Conservation (phyloP, 768 basidiomycete species). For the Collybia sordida region DNA sequence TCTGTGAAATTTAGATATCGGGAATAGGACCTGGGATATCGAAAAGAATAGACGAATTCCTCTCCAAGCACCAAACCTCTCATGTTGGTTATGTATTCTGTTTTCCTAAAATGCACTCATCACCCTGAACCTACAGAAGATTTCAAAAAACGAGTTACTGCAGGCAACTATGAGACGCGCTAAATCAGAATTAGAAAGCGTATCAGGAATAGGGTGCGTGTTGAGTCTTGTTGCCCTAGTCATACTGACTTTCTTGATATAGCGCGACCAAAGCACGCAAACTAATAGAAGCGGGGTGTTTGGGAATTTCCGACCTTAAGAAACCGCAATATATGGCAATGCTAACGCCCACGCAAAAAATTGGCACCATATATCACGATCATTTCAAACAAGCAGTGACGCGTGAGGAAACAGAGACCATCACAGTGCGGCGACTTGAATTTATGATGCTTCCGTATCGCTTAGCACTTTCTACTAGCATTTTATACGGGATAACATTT, state of each 20-base stretch:
- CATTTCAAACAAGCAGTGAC: constrained; percentile 35
- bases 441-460: background rate
- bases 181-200: constrained; percentile 4
- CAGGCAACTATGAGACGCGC: background rate
- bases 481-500: constrained; percentile 47
- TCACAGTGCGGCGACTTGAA: constrained; percentile 36
- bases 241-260: constrained; percentile 5
- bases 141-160: constrained; percentile 1
- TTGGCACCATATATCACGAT: constrained; percentile 38
- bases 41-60: constrained; percentile 37
- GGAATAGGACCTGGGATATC: constrained; percentile 34
- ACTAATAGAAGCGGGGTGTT: constrained; percentile 54
- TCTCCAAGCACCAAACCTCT: constrained; percentile 28
- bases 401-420: constrained; percentile 39
- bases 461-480: constrained; percentile 29
- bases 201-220: constrained; percentile 5
- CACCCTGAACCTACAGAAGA: background rate
- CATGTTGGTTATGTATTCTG: constrained; percentile 25
- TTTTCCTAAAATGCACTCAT: background rate
- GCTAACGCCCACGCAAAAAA: constrained; percentile 36
- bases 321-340: constrained; percentile 34
- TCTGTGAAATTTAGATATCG: constrained; percentile 15
- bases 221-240: background rate
- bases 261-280: constrained; percentile 36
- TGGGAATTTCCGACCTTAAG: constrained; percentile 38